Percentiles rank a stretch among this genome's conserved stretches.
Evolutionary conservation across 441 rosid genomes (phyloP).

Genomic region (Eruca vesicaria): DNA sequence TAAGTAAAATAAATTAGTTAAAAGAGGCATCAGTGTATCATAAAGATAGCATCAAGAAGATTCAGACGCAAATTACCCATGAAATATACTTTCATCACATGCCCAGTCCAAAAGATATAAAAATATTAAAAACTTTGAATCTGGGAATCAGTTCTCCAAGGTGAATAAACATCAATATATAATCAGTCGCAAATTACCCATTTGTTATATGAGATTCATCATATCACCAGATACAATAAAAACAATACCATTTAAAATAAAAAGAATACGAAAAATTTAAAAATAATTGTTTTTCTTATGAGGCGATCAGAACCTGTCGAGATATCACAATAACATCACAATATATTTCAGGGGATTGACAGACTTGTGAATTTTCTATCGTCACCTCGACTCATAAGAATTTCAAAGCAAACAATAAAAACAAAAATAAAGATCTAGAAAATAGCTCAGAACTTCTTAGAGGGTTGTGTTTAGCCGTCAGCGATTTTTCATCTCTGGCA

Average conservation of each 20-base stretch:
- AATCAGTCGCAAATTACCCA: constrained; percentile 33
- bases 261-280: neutral
- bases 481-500: constrained; percentile 29
- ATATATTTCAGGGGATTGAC: constrained; percentile 37
- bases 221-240: neutral
- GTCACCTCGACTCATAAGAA: constrained; percentile 23
- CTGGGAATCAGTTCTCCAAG: constrained; percentile 41
- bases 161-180: constrained; percentile 35
- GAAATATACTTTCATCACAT: constrained; percentile 29
- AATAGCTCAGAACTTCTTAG: constrained; percentile 40
- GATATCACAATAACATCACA: constrained; percentile 37
- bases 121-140: neutral
- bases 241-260: neutral
- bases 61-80: constrained; percentile 44
- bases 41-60: constrained; percentile 22
- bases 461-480: constrained; percentile 38
- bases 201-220: constrained; percentile 28
- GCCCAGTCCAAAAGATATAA: neutral
- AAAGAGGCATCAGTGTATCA: constrained; percentile 18
- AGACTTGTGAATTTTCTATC: constrained; percentile 38
- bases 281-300: neutral
- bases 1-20: too few relatives aligned
- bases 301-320: constrained; percentile 42
- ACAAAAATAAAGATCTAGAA: neutral
- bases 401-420: neutral